Evolutionary conservation across 768 basidiomycete genomes (phyloP).

Genomic region (Rhizopogon vulgaris): DNA sequence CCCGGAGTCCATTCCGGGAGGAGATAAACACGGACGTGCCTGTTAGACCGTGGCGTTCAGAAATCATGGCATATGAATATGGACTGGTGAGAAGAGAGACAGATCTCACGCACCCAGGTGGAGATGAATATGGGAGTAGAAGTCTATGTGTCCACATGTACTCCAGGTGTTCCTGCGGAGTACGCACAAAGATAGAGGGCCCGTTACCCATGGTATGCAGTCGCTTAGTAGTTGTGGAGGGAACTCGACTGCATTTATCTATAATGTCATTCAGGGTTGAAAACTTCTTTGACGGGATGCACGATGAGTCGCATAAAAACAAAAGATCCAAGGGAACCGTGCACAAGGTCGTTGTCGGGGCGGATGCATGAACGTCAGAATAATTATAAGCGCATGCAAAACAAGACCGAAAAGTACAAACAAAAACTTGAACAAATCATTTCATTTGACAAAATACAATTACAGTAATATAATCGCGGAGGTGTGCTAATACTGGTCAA

Average conservation of each 20-base stretch:
- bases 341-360: neutral
- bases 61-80: neutral
- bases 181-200: slow-evolving; percentile 7
- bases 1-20: slow-evolving; percentile 23
- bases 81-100: neutral
- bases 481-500: no score
- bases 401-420: neutral
- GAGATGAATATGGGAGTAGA: neutral
- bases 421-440: no score
- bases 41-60: neutral
- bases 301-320: neutral
- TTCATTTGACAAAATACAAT: no score
- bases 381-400: neutral
- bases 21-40: slow-evolving; percentile 27
- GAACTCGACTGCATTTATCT: neutral
- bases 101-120: slow-evolving; percentile 1
- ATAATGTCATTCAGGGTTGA: neutral
- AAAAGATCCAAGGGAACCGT: neutral
- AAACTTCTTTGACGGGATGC: neutral
- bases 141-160: neutral
- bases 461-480: neutral
- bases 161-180: slow-evolving; percentile 9
- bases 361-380: neutral
- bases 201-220: neutral
- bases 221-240: neutral